Percentiles rank a stretch among this genome's conserved stretches.
These are phyloP conservation scores for Diaporthe batatas DNA, from an alignment of 2,329 filamentous ascomycete genomes.

Conservation along the genomic window DNA sequence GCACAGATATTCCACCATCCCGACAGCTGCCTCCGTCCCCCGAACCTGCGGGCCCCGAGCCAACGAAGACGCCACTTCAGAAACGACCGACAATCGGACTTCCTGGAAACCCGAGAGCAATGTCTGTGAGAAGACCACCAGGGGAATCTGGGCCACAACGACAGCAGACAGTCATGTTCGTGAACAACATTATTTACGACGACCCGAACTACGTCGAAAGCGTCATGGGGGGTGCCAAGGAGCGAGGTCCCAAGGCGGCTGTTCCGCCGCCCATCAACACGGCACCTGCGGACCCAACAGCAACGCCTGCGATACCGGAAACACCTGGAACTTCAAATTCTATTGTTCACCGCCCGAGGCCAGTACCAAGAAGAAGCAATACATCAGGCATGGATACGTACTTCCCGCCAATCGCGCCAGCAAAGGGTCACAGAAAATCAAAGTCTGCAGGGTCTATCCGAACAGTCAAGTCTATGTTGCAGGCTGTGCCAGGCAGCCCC, in stretches of 20 bases:
- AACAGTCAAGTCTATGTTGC: conserved; percentile 61
- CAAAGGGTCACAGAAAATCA: conserved; percentile 59
- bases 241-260: conserved; percentile 47
- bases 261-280: conserved; percentile 34
- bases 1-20: conserved; percentile 50
- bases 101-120: conserved; percentile 61
- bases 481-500: conserved; percentile 59
- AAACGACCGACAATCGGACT: conserved; percentile 61
- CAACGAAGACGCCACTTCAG: conserved; percentile 57
- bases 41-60: conserved; percentile 50
- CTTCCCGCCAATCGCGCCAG: conserved; percentile 54
- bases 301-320: conserved; percentile 32
- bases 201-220: conserved; percentile 63
- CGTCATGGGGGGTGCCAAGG: conserved; percentile 61
- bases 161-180: conserved; percentile 66
- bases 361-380: conserved; percentile 61
- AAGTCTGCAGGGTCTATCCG: conserved; percentile 63
- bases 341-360: conserved; percentile 67
- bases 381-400: conserved; percentile 49
- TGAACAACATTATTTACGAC: conserved; percentile 69
- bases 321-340: conserved; percentile 51
- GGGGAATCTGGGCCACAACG: conserved; percentile 48
- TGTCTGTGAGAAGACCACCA: conserved; percentile 49
- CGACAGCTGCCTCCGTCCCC: conserved; percentile 48
- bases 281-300: not conserved